A percentile compares a stretch with the other conserved stretches of the same genome.
phyloP scores from a whole-genome alignment of 768 basidiomycete species.

The Tulasnella sp. region DNA sequence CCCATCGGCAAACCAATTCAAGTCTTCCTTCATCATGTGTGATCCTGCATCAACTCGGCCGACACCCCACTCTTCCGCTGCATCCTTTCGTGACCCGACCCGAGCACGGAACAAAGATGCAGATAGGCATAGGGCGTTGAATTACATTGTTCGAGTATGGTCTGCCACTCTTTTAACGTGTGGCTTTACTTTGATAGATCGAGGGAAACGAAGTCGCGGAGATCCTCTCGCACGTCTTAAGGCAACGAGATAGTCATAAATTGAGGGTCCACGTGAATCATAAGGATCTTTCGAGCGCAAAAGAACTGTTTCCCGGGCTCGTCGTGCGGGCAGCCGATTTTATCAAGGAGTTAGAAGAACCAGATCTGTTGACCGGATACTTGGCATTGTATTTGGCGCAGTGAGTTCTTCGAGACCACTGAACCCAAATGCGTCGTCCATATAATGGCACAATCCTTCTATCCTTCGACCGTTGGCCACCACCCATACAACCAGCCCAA shows the following conservation, averaged over 20 bases:
- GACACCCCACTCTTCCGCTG: conserved; percentile 21
- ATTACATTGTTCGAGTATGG: conserved; percentile 32
- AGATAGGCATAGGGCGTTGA: conserved; percentile 36
- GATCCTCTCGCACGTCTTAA: conserved; percentile 10
- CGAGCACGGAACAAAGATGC: conserved; percentile 28
- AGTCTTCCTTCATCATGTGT: conserved; percentile 23
- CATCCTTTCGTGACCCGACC: conserved; percentile 30
- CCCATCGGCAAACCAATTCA: conserved; percentile 28
- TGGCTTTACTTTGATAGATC: conserved; percentile 10
- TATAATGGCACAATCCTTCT: conserved; percentile 25
- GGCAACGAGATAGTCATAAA: conserved; percentile 27
- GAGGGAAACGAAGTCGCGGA: conserved; percentile 21
- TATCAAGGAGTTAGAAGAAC: conserved; percentile 34
- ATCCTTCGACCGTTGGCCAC: conserved; percentile 22
- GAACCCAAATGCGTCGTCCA: conserved; percentile 30
- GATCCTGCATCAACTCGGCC: conserved; percentile 26
- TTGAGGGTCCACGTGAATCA: conserved; percentile 32
- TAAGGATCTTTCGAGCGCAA: conserved; percentile 28
- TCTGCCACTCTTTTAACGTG: conserved; percentile 24
- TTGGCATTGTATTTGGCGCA: conserved; percentile 27
- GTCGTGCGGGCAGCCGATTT: conserved; percentile 33
- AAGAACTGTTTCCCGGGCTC: conserved; percentile 33
- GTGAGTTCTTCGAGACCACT: conserved; percentile 22
- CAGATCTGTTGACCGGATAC: conserved; percentile 28
- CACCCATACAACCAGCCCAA: conserved; percentile 32